Base-by-base conservation (phyloP, 225 moss, liverwort and hornwort genomes). In the Climacium dendroides region DNA sequence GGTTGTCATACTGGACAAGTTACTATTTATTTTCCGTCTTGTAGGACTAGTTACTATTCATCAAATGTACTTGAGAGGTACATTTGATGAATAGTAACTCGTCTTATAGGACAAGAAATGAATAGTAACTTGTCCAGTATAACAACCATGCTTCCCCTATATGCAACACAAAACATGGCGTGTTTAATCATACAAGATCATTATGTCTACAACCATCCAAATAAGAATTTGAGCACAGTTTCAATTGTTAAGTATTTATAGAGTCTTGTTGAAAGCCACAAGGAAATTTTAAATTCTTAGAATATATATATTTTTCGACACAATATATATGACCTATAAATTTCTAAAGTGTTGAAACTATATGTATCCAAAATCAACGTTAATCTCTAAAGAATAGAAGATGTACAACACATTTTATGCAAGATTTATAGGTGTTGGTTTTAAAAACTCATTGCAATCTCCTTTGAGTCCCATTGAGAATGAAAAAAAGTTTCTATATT, bases 281-380 rank as follows among this genome's bases (percentile, higher is more conserved):
- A n/a, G 0, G 2, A 34, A 18, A 34, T 18, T 20, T 1, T 0
- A n/a, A 0, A 66, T 20, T n/a, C n/a, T 66, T 20, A n/a, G n/a
- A 20, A 11, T n/a, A n/a, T 66, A 10, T 6, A 20, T 20, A n/a
- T n/a, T 14, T 20, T 37, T 37, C 2, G 22, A 22, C 20, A n/a
- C 4, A 0, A n/a, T 34, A 64, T 7, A 34, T 17, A 34, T 18
- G 18, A 34, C 34, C 19, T 65, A 35, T 17, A 10, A 10, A 18
- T 35, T 15, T 30, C 6, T 62, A 30, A 62, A 30, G 30, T 62
- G 7, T 29, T 61, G 29, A 14, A 61, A 29, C 14, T 61, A 61
- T 7, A 4, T 29, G 14, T 15, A 15, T 1, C 30, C 1, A 32
- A 0, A 30, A 62, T 7, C 16, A 63, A 32, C 0, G 2, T 7